phyloP scores from a whole-genome alignment of 208 protist genomes.

The Jaenimonas drosophilae region DNA sequence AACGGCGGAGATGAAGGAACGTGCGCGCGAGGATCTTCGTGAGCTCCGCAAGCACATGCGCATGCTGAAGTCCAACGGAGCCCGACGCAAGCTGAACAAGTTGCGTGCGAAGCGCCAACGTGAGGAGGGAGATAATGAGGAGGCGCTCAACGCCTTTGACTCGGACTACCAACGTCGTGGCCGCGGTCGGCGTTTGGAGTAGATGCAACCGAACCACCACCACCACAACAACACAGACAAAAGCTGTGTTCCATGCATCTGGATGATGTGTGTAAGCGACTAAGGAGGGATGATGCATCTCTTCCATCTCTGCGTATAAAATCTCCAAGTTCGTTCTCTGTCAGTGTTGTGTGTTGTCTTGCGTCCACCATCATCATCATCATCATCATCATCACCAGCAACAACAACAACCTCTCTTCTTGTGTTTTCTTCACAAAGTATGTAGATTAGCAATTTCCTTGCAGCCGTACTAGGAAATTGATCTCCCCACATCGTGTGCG shows the following conservation, averaged over 20 bases:
- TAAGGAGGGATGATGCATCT: too few relatives aligned
- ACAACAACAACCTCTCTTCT: too few relatives aligned
- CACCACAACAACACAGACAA: background rate
- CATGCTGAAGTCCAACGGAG: conserved; percentile 85
- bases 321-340: too few relatives aligned
- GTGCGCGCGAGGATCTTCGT: conserved; percentile 50
- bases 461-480: too few relatives aligned
- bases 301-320: too few relatives aligned
- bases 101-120: conserved; percentile 57
- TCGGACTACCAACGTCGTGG: conserved; percentile 30
- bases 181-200: conserved; percentile 60
- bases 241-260: background rate
- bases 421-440: too few relatives aligned
- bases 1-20: conserved; percentile 76
- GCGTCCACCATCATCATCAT: too few relatives aligned
- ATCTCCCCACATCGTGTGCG: too few relatives aligned
- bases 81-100: conserved; percentile 67
- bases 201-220: background rate
- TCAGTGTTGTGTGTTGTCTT: too few relatives aligned
- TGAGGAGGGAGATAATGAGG: conserved; percentile 48
- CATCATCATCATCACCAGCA: too few relatives aligned
- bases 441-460: too few relatives aligned
- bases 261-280: too few relatives aligned
- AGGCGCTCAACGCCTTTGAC: conserved; percentile 49
- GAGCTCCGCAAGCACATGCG: conserved; percentile 79